phyloP scores from a whole-genome alignment of 2,329 filamentous ascomycete species.

The Neoscytalidium dimidiatum region DNA sequence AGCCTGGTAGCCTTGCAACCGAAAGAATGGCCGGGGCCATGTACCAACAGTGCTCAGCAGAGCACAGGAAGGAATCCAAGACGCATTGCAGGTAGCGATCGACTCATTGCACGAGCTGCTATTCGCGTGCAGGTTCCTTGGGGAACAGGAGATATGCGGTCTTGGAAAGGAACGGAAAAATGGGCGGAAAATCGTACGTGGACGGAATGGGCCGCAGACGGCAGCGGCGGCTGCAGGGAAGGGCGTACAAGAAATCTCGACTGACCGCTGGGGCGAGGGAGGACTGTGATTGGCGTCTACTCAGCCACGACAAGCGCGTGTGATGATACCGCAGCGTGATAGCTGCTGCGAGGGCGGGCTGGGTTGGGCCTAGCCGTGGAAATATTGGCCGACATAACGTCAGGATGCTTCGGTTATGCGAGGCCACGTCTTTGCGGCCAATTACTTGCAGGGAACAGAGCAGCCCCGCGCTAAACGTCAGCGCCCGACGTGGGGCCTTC shows the following conservation, averaged over 20 bases:
- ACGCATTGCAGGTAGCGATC: background rate
- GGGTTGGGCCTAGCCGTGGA: background rate
- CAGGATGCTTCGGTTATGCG: background rate
- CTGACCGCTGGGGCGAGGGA: no score
- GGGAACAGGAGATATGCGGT: background rate
- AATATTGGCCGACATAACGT: background rate
- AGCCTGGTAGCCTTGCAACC: conserved; percentile 1
- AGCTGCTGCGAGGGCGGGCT: background rate
- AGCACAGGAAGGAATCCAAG: background rate
- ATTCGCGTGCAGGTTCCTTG: background rate
- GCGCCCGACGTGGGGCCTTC: conserved; percentile 16
- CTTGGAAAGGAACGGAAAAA: background rate
- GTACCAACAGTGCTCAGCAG: background rate
- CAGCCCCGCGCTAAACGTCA: conserved; percentile 17
- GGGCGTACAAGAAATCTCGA: background rate
- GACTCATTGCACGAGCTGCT: background rate
- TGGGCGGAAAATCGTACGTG: background rate
- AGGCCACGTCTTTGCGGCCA: background rate
- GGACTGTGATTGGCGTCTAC: background rate
- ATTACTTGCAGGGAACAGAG: background rate
- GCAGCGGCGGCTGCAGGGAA: conserved; percentile 15
- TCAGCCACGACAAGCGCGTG: conserved; percentile 9
- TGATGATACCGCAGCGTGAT: background rate
- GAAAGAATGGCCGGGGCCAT: background rate
- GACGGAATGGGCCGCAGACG: background rate